Percentiles rank a stretch among this genome's conserved stretches.
These are phyloP conservation scores for Petunia secreta DNA, from an alignment of 257 asterid genomes.

Conservation along the genomic window DNA sequence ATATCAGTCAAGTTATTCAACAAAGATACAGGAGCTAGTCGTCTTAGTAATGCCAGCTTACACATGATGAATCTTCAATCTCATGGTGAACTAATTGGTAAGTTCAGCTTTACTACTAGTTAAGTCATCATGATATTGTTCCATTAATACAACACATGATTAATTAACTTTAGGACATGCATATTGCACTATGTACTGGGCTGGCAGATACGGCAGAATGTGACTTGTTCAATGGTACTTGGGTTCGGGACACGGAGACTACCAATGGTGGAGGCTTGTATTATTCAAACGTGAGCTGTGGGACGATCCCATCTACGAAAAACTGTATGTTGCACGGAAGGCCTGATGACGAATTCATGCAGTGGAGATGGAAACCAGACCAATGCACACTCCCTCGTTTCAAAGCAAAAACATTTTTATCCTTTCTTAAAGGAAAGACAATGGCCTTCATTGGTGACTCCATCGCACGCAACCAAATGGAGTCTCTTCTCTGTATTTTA, in stretches of 20 bases:
- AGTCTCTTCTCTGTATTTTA: constrained; percentile 74
- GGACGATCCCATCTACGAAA: constrained; percentile 43
- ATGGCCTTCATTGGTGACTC: constrained; percentile 87
- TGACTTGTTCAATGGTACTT: constrained; percentile 60
- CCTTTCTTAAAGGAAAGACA: constrained; percentile 49
- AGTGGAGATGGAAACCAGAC: constrained; percentile 87
- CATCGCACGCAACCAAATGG: constrained; percentile 70
- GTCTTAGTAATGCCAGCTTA: too few species aligned
- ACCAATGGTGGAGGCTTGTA: constrained; percentile 33
- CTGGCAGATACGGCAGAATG: constrained; percentile 28
- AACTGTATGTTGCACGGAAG: constrained; percentile 74
- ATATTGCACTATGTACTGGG: too few species aligned
- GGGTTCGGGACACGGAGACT: constrained; percentile 37
- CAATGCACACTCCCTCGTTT: constrained; percentile 60
- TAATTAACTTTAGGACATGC: too few species aligned
- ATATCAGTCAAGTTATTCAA: too few species aligned
- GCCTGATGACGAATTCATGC: constrained; percentile 48
- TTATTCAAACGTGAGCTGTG: constrained; percentile 58
- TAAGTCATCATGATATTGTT: too few species aligned
- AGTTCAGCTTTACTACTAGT: too few species aligned
- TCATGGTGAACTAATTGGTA: too few species aligned
- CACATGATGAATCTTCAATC: too few species aligned
- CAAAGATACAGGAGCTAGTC: too few species aligned
- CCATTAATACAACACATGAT: too few species aligned
- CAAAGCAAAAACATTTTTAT: constrained; percentile 44